phyloP scores from a whole-genome alignment of 2,329 filamentous ascomycete genomes.

The Neoascochyta sp. region DNA sequence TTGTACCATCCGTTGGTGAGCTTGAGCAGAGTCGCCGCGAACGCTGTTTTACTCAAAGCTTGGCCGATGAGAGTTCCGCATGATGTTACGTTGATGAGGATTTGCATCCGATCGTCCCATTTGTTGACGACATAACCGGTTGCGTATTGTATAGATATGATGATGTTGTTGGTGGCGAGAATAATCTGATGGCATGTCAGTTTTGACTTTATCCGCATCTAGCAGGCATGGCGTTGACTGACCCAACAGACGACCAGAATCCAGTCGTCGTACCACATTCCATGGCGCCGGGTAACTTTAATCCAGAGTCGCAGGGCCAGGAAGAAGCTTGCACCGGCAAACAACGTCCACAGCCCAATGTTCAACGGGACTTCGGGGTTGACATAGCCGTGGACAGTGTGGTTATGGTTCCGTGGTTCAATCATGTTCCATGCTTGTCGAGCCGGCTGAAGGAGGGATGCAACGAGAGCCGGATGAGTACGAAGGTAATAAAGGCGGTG shows the following conservation, averaged over 20 bases:
- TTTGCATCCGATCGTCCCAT: slow-evolving; percentile 54
- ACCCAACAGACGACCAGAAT: slow-evolving; percentile 39
- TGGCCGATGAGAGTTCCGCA: slow-evolving; percentile 40
- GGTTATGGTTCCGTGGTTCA: slow-evolving; percentile 19
- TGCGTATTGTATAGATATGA: slow-evolving; percentile 48
- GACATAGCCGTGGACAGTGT: slow-evolving; percentile 24
- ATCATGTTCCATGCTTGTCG: slow-evolving; percentile 22
- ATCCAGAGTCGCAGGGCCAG: slow-evolving; percentile 37
- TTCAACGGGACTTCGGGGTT: slow-evolving; percentile 38
- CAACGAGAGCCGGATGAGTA: slow-evolving; percentile 6
- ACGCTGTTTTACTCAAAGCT: slow-evolving; percentile 38
- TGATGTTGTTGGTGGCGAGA: slow-evolving; percentile 42
- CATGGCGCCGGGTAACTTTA: slow-evolving; percentile 38
- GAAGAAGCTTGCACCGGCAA: slow-evolving; percentile 36
- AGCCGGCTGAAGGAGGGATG: slow-evolving; percentile 7
- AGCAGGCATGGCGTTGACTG: slow-evolving; percentile 9
- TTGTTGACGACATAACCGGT: slow-evolving; percentile 48
- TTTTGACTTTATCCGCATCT: background rate
- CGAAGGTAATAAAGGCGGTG: slow-evolving; percentile 6
- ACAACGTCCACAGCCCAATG: slow-evolving; percentile 39
- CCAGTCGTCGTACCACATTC: slow-evolving; percentile 42
- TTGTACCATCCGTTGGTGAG: slow-evolving; percentile 46
- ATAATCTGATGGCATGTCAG: slow-evolving; percentile 34
- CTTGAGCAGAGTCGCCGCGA: slow-evolving; percentile 41
- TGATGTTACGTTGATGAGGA: slow-evolving; percentile 48